Base-by-base conservation (phyloP, 805 yeast genomes). In the Zygosaccharomyces kombuchaensis region DNA sequence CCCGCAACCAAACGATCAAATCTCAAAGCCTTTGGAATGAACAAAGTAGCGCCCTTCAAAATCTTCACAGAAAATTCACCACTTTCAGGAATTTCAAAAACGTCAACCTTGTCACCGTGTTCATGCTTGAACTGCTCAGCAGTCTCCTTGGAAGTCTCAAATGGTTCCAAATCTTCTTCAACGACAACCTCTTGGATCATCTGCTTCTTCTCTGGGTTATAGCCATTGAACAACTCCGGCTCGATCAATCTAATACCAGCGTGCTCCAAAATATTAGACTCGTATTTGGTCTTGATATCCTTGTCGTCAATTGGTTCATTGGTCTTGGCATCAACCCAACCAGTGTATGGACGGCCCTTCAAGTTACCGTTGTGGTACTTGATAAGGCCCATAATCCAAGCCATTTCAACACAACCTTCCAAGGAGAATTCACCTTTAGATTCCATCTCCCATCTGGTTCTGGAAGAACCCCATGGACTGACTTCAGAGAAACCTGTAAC, bases 371-470 rank as follows among this genome's bases (percentile, higher is more conserved):
- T 87, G 74, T 87, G 93, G 74, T 93, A 93, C 72, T 87, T 88
- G 73, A 93, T 90, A 65, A 86, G 78, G 57, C 97, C 97, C 98
- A 93, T 93, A 59, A 93, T 90, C 97, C 98, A 93, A 40, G 99
- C 98, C 96, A 93, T 90, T 74, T 93, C 99, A 65, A 93, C 84
- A 64, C 96, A 85, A 63, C 99, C 99, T 72, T 93, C 99, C 59
- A 93, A 74, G 8, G 97, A 90, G 72, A 93, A 93, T 65, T 86
- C 88, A 62, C 99, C 99, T 50, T 68, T 57, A 37, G 97, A 87
- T 74, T 93, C 99, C 96, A 93, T 93, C 72, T 93, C 98, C 99
- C 99, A 93, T 77, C 99, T 82, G 46, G 99, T 93, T 78, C 98
- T 86, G 31, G 99, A 73, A 68, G 90, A 89, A 80, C 99, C 99